Percentiles rank a stretch among this genome's conserved stretches.
Evolutionary conservation across 179 eudicot genomes (phyloP).

Genomic region (Patellifolia procumbens): DNA sequence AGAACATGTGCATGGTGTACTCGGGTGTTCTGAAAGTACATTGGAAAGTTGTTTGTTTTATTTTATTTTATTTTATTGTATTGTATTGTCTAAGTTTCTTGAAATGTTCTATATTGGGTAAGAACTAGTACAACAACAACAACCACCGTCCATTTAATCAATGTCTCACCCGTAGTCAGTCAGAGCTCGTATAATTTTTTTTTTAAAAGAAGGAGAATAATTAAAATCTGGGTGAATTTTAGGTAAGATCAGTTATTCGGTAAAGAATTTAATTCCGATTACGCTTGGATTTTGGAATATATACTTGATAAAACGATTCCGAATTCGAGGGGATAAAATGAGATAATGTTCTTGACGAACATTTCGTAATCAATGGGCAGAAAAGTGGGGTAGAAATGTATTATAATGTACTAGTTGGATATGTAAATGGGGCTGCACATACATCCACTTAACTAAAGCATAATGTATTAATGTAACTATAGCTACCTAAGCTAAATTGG

Average conservation of each 20-base stretch:
- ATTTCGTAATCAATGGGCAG: not conserved
- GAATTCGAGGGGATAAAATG: not conserved
- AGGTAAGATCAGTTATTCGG: not conserved
- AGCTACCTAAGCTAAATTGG: not conserved
- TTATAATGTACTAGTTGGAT: not conserved
- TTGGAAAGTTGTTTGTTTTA: too few relatives aligned
- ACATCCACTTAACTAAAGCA: not conserved
- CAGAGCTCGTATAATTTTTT: too few relatives aligned
- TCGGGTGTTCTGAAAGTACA: too few relatives aligned
- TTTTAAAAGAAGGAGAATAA: not conserved
- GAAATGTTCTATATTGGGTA: too few relatives aligned
- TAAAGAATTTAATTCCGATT: not conserved
- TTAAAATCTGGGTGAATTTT: not conserved
- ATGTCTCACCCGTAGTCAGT: too few relatives aligned
- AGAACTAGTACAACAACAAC: too few relatives aligned
- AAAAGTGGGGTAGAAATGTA: not conserved
- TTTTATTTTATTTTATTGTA: too few relatives aligned
- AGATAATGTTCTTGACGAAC: not conserved
- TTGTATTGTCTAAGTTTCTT: too few relatives aligned
- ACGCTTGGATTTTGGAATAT: not conserved
- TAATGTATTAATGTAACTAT: not conserved
- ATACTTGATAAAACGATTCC: not conserved
- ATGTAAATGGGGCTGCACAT: not conserved
- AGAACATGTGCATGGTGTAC: too few relatives aligned
- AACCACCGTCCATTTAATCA: not conserved